Evolutionary conservation across 2,329 filamentous ascomycete genomes (phyloP).

Genomic region (Aspergillus viridinutans): DNA sequence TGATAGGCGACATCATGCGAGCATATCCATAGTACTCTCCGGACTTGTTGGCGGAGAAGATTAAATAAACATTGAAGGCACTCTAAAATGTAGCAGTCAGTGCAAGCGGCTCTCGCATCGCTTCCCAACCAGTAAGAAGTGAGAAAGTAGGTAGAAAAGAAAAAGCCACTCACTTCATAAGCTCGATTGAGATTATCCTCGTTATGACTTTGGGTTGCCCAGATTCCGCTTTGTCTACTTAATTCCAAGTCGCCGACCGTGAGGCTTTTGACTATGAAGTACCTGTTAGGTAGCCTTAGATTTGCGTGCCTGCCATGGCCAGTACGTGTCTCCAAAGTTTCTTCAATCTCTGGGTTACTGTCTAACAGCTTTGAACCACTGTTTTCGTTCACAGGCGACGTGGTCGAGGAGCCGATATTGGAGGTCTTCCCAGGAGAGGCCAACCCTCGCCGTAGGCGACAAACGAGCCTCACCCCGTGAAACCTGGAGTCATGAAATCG

Average conservation of each 20-base stretch:
- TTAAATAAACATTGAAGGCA: slow-evolving; percentile 78
- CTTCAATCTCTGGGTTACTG: neutral
- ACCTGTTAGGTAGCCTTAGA: slow-evolving; percentile 61
- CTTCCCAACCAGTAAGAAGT: neutral
- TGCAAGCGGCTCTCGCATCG: neutral
- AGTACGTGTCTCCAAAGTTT: slow-evolving; percentile 15
- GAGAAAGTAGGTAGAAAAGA: neutral
- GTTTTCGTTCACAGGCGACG: slow-evolving; percentile 41
- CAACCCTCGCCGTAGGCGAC: slow-evolving; percentile 64
- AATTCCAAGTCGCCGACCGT: slow-evolving; percentile 85
- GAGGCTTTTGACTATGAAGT: slow-evolving; percentile 89
- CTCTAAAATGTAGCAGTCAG: slow-evolving; percentile 45
- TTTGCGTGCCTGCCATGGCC: slow-evolving; percentile 3
- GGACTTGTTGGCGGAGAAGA: slow-evolving; percentile 96
- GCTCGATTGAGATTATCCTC: slow-evolving; percentile 78
- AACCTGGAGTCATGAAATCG: slow-evolving; percentile 90
- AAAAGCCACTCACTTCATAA: slow-evolving; percentile 59
- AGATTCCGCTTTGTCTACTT: slow-evolving; percentile 81
- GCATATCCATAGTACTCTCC: slow-evolving; percentile 97
- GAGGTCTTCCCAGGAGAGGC: slow-evolving; percentile 34
- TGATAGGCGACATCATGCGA: slow-evolving; percentile 80
- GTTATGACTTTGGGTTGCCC: slow-evolving; percentile 94
- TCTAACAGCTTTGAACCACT: slow-evolving; percentile 11
- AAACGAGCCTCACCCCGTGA: slow-evolving; percentile 78
- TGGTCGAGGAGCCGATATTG: slow-evolving; percentile 44